Conservation (phyloP, 2,329 filamentous ascomycete genomes). For the Elsinoe batatas region DNA sequence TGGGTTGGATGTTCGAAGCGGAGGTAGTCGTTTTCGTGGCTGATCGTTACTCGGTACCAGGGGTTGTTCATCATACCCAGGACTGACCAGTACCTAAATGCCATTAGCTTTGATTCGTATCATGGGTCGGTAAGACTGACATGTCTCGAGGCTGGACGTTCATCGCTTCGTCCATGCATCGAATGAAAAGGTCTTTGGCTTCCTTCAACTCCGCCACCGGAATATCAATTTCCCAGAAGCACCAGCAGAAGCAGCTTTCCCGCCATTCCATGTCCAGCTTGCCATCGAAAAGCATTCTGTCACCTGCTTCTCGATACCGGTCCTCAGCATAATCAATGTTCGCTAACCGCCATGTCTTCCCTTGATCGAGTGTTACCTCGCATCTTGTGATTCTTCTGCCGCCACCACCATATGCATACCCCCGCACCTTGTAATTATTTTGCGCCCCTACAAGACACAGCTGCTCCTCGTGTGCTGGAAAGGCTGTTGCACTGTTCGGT, state of each 20-base stretch:
- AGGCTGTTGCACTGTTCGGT: conserved; percentile 72
- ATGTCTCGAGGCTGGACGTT: conserved; percentile 81
- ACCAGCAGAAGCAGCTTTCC: conserved; percentile 82
- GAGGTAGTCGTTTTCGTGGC: conserved; percentile 53
- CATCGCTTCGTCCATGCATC: conserved; percentile 85
- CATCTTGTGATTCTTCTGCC: conserved; percentile 74
- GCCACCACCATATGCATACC: conserved; percentile 83
- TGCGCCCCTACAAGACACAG: conserved; percentile 42
- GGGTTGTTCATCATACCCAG: conserved; percentile 98
- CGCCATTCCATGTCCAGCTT: conserved; percentile 71
- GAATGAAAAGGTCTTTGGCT: conserved; percentile 65
- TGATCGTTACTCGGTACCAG: conserved; percentile 76
- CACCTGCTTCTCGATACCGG: conserved; percentile 57
- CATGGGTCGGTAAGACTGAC: conserved; percentile 24
- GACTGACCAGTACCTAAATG: conserved; percentile 65
- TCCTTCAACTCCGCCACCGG: conserved; percentile 49
- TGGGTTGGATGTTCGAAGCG: conserved; percentile 85
- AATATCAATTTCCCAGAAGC: conserved; percentile 74
- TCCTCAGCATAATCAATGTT: conserved; percentile 78
- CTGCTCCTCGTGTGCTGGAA: conserved; percentile 67
- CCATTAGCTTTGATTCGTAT: background rate
- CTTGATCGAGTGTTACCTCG: conserved; percentile 74
- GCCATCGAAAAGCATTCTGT: conserved; percentile 64
- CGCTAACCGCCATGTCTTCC: conserved; percentile 68
- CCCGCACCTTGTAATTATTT: conserved; percentile 53